Percentiles rank a stretch among this genome's conserved stretches.
phyloP scores from a whole-genome alignment of 768 basidiomycete species.

The Boletus huronensis region DNA sequence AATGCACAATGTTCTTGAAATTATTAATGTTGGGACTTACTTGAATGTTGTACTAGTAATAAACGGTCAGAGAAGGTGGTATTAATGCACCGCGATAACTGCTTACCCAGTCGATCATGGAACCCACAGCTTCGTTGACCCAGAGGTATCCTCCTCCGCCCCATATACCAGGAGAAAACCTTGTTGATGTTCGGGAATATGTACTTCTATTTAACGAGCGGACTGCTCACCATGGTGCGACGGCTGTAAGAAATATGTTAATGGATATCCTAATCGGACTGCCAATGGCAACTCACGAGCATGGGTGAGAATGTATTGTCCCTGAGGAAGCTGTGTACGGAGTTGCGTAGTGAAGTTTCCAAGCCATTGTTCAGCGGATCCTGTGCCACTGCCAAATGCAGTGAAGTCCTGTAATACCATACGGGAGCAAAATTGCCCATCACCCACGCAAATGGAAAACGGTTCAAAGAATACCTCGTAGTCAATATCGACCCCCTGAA shows the following conservation, averaged over 20 bases:
- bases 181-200: background rate
- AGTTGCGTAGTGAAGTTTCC: conserved; percentile 8
- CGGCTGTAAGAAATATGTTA: background rate
- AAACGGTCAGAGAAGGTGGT: background rate
- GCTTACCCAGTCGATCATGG: background rate
- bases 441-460: background rate
- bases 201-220: background rate
- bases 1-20: background rate
- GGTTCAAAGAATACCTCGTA: background rate
- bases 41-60: background rate
- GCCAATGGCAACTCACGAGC: conserved; percentile 27
- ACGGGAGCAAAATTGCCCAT: background rate
- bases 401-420: background rate
- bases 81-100: background rate
- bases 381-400: background rate
- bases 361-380: background rate
- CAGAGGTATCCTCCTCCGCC: background rate
- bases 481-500: background rate
- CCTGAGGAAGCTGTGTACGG: conserved; percentile 13
- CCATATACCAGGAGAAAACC: background rate
- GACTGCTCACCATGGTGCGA: conserved; percentile 4
- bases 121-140: background rate
- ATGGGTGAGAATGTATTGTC: conserved; percentile 30
- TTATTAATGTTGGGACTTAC: background rate
- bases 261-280: background rate